A percentile compares a stretch with the other conserved stretches of the same genome.
Evolutionary conservation across 768 basidiomycete genomes (phyloP).

Genomic region (Hericium erinaceus): DNA sequence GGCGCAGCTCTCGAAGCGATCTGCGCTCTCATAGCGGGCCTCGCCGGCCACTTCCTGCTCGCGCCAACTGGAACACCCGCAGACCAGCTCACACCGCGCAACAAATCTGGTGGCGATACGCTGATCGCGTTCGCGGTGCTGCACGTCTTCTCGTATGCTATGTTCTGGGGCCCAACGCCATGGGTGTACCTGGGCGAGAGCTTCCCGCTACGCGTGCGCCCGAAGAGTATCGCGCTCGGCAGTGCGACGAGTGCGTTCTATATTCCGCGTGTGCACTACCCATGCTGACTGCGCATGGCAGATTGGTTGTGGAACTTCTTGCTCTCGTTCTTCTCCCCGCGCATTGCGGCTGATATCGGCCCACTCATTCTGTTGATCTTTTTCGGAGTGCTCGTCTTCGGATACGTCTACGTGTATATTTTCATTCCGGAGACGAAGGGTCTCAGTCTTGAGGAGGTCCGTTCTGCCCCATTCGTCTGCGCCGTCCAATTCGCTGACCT

Average conservation of each 20-base stretch:
- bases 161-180: conserved; percentile 73
- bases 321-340: conserved; percentile 62
- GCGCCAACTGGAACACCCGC: conserved; percentile 39
- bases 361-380: conserved; percentile 71
- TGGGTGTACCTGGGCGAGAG: conserved; percentile 71
- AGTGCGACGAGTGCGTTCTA: conserved; percentile 40
- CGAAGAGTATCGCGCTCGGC: conserved; percentile 72
- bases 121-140: conserved; percentile 73
- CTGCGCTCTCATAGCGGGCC: conserved; percentile 57
- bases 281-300: conserved; percentile 6
- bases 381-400: conserved; percentile 64
- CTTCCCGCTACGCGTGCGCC: conserved; percentile 72
- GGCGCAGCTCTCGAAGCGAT: conserved; percentile 52
- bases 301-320: conserved; percentile 74
- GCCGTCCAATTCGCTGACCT: too few relatives aligned
- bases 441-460: conserved; percentile 61
- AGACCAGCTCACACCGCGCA: conserved; percentile 40
- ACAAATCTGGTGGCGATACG: conserved; percentile 53
- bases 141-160: conserved; percentile 61
- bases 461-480: not conserved
- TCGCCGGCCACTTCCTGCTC: conserved; percentile 66
- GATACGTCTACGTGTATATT: conserved; percentile 63
- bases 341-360: conserved; percentile 55
- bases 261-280: not conserved
- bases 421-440: conserved; percentile 79